phyloP scores from a whole-genome alignment of 2,329 filamentous ascomycete genomes.

The Fusarium humuli region DNA sequence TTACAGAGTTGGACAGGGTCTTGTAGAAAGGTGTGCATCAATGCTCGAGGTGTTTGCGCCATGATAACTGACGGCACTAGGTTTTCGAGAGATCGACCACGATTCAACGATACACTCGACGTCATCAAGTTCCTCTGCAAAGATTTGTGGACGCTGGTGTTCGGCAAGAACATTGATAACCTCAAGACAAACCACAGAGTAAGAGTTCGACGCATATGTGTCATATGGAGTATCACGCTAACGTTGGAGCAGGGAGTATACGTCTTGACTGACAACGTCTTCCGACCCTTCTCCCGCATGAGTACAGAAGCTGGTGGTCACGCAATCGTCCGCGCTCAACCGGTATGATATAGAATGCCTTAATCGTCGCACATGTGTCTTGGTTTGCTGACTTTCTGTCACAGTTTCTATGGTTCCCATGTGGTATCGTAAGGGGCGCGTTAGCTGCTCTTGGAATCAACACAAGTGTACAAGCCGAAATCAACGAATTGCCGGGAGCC shows the following conservation, averaged over 20 bases:
- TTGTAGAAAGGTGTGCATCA: constrained; percentile 80
- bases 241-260: constrained; percentile 78
- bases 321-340: constrained; percentile 79
- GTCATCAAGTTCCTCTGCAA: constrained; percentile 99
- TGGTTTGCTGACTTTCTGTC: constrained; percentile 11
- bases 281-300: constrained; percentile 91
- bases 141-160: constrained; percentile 94
- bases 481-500: constrained; percentile 84
- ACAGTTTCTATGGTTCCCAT: constrained; percentile 94
- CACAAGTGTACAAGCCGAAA: constrained; percentile 92
- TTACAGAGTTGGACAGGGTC: constrained; percentile 90
- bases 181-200: constrained; percentile 97
- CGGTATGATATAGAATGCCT: constrained; percentile 66
- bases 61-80: constrained; percentile 62
- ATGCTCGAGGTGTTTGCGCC: background rate
- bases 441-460: constrained; percentile 91
- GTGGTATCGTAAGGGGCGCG: constrained; percentile 91
- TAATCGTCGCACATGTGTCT: background rate
- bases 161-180: constrained; percentile 98
- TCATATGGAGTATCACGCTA: constrained; percentile 1
- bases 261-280: constrained; percentile 92
- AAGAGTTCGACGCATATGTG: constrained; percentile 42
- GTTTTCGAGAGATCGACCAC: constrained; percentile 84
- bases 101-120: constrained; percentile 91
- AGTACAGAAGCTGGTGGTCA: constrained; percentile 81